A percentile compares a stretch with the other conserved stretches of the same genome.
Evolutionary conservation across 2,329 filamentous ascomycete genomes (phyloP).

Genomic region (Diaporthe citrichinensis): DNA sequence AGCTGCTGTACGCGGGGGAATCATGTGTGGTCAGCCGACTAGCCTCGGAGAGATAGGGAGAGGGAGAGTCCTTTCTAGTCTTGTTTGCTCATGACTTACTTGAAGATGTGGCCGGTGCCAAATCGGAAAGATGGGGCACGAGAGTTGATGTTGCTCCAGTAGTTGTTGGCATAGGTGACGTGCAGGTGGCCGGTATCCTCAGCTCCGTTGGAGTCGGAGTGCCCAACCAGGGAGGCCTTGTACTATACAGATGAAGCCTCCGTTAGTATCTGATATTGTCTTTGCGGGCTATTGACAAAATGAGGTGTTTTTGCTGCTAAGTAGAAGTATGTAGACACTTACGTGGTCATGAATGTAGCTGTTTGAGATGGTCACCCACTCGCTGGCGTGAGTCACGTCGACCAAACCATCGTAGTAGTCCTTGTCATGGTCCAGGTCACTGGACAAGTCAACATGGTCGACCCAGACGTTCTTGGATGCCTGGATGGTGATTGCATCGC

Average conservation of each 20-base stretch:
- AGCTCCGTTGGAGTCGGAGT: conserved; percentile 69
- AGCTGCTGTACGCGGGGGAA: conserved; percentile 51
- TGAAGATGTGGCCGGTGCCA: conserved; percentile 71
- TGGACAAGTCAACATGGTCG: conserved; percentile 76
- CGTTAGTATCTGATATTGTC: not conserved
- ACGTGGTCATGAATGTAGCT: conserved; percentile 63
- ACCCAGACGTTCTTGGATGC: conserved; percentile 73
- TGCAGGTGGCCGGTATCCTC: conserved; percentile 74
- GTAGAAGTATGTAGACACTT: not conserved
- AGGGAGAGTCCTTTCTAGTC: not conserved
- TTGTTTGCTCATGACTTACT: not conserved
- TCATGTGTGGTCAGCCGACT: not conserved
- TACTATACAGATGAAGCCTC: conserved; percentile 44
- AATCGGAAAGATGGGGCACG: conserved; percentile 75
- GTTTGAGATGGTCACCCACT: conserved; percentile 69
- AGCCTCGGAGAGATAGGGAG: too few relatives aligned
- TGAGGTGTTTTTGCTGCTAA: too few relatives aligned
- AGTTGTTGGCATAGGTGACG: conserved; percentile 77
- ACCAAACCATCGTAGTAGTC: conserved; percentile 79
- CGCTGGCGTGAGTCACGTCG: conserved; percentile 73
- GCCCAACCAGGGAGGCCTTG: conserved; percentile 72
- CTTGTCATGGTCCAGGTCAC: conserved; percentile 72
- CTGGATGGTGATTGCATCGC: conserved; percentile 73
- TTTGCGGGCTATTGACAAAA: not conserved
- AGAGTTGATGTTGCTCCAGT: conserved; percentile 74